phyloP scores from a whole-genome alignment of 345 rosid species.

The Eucalyptus polybractea region DNA sequence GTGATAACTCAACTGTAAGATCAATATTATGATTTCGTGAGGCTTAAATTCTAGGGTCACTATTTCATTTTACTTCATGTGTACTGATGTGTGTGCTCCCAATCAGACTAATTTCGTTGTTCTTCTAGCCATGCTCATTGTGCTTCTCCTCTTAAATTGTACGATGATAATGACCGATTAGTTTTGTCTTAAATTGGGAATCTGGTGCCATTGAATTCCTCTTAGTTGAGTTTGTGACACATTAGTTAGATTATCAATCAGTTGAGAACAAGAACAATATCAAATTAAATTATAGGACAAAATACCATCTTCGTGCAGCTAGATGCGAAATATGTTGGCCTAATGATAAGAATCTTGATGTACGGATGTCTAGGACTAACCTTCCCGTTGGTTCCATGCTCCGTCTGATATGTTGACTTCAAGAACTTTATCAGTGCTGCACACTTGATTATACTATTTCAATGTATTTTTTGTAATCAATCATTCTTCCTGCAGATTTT shows the following conservation, averaged over 20 bases:
- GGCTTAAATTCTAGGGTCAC: neutral
- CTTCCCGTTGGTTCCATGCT: neutral
- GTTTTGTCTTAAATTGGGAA: neutral
- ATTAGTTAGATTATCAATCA: neutral
- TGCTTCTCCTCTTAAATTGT: neutral
- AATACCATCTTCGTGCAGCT: neutral
- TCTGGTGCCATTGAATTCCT: neutral
- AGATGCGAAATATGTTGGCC: neutral
- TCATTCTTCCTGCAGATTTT: conserved; percentile 41
- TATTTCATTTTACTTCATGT: neutral
- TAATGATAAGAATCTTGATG: neutral
- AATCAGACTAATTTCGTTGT: neutral
- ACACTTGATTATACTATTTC: neutral
- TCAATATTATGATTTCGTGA: neutral
- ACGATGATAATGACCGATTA: neutral
- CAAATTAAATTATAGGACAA: neutral
- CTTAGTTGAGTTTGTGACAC: neutral
- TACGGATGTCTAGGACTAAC: neutral
- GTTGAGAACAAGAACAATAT: neutral
- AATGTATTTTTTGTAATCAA: neutral
- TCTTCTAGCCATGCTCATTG: neutral
- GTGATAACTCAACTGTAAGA: neutral
- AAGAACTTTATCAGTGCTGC: neutral
- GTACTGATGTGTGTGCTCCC: neutral
- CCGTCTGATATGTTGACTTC: neutral